Conservation (phyloP, 1,284 basidiomycete species). For the Ganoderma leucocontextum region DNA sequence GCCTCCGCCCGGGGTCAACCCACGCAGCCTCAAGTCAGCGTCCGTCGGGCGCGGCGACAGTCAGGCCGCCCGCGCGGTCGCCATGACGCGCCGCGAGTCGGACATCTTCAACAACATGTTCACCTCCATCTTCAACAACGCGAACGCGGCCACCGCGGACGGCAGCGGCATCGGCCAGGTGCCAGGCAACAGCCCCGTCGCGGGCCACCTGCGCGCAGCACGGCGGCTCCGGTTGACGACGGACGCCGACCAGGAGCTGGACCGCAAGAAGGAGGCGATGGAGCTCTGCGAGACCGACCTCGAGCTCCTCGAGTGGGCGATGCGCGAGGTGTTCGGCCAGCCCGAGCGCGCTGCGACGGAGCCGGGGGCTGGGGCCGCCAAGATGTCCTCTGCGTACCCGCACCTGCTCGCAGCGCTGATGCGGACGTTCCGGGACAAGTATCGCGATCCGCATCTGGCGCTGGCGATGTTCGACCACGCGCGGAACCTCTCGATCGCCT, state of each 20-base stretch:
- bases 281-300: slow-evolving; percentile 73
- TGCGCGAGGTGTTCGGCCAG: slow-evolving; percentile 72
- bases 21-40: slow-evolving; percentile 20
- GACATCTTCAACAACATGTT: slow-evolving; percentile 77
- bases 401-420: slow-evolving; percentile 79
- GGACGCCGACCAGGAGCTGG: slow-evolving; percentile 66
- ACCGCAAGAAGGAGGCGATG: slow-evolving; percentile 81
- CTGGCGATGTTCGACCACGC: slow-evolving; percentile 87
- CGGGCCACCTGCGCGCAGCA: slow-evolving; percentile 42
- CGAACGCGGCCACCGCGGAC: slow-evolving; percentile 17
- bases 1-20: slow-evolving; percentile 18
- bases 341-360: slow-evolving; percentile 42
- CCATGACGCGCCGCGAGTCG: slow-evolving; percentile 74
- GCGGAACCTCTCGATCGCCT: slow-evolving; percentile 72
- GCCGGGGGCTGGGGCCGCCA: background rate
- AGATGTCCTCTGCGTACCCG: slow-evolving; percentile 60
- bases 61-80: slow-evolving; percentile 50
- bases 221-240: slow-evolving; percentile 60
- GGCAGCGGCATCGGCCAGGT: slow-evolving; percentile 29
- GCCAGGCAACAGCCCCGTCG: slow-evolving; percentile 21
- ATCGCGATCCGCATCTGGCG: slow-evolving; percentile 81
- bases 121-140: slow-evolving; percentile 62
- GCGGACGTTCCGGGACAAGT: slow-evolving; percentile 77
- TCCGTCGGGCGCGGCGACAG: slow-evolving; percentile 3
- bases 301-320: slow-evolving; percentile 81